These are phyloP conservation scores for Microbotryomycetes sp. DNA, from an alignment of 1,284 basidiomycete species.

Conservation along the genomic window DNA sequence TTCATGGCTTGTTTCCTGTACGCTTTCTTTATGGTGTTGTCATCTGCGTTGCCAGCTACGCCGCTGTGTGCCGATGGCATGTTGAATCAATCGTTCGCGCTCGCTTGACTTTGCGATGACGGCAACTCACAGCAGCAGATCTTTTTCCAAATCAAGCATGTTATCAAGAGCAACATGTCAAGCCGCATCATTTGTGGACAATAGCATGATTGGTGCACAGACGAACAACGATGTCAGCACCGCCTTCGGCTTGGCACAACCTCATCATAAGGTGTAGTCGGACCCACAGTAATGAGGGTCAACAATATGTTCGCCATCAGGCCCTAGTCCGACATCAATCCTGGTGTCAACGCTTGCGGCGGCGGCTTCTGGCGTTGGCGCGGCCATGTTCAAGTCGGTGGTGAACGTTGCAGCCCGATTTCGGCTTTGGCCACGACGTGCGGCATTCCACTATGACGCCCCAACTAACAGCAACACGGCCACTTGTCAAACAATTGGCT, in stretches of 20 bases:
- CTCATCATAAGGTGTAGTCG: neutral
- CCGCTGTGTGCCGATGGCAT: no score
- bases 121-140: no score
- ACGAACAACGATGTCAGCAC: no score
- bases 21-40: conserved; percentile 57
- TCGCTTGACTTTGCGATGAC: no score
- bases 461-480: neutral
- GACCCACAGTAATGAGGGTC: conserved; percentile 7
- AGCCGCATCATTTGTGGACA: no score
- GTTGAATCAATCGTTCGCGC: no score
- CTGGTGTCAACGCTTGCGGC: neutral
- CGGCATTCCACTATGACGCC: no score
- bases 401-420: no score
- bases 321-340: conserved; percentile 1
- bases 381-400: neutral
- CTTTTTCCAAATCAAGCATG: no score
- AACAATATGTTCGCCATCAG: conserved; percentile 14
- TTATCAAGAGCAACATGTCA: no score
- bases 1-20: conserved; percentile 39
- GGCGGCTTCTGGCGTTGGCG: neutral
- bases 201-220: neutral
- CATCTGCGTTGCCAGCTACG: conserved; percentile 13
- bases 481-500: neutral
- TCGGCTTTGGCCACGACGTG: no score
- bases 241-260: no score